Base-by-base conservation (phyloP, 1,284 basidiomycete species). In the Malassezia nana region DNA sequence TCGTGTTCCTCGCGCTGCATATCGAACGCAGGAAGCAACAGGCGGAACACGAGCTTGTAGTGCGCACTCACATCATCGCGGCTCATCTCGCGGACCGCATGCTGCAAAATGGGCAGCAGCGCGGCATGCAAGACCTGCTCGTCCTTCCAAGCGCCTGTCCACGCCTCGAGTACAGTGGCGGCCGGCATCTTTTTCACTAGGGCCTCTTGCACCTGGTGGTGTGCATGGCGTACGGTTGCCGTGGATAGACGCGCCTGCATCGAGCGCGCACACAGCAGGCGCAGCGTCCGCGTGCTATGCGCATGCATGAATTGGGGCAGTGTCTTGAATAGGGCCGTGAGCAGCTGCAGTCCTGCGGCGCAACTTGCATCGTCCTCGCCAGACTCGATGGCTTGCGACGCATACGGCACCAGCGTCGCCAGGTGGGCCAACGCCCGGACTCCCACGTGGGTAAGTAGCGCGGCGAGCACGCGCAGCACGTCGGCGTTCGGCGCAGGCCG, bases 21-120 rank as follows among this genome's bases (percentile, higher is more conserved):
- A 59, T 87, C 85, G 59, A 95, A 84, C 2, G 83, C 84, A 25
- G 84, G 82, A 41, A 94, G 77, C 78, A 94, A 86, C 46, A 88
- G 80, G 55, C 84, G 85, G 78, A 89, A 92, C 31, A 88, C 68
- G 0, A 79, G 62, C 45, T 86, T 84, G 55, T 91, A 76, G 51
- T 86, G 79, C 25, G 84, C 82, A 6, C 83, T 76, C 2, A 95
- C 79, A 6, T 53, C 64, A 6, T 57, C 52, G 16, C 62, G 57
- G 54, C 67, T 63, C 38, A 58, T 62, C 30, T 62, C 52, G 24
- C 64, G 59, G 29, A 75, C 56, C 3, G 60, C 56, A 3, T 62
- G 56, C 16, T 63, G 60, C 10, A 74, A 52, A 32, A 72, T 57
- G n/a, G 60, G 63, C 32, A 74, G 53, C 7, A 72, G 35, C 39